A percentile compares a stretch with the other conserved stretches of the same genome.
phyloP scores from a whole-genome alignment of 108 stramenopile species.

The Aurantiochytrium sp. region DNA sequence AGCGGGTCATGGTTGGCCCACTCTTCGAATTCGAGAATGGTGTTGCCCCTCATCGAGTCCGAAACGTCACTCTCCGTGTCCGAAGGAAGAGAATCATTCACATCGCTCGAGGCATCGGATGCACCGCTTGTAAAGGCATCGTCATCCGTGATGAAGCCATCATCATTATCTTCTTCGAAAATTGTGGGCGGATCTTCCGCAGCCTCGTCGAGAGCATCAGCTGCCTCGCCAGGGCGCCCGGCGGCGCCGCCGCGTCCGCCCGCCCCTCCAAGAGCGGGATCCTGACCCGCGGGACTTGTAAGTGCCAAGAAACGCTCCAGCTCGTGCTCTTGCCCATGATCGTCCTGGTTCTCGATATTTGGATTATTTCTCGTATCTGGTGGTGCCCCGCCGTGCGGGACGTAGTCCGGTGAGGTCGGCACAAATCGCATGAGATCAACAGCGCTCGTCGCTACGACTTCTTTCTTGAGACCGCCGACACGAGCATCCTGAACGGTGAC shows the following conservation, averaged over 20 bases:
- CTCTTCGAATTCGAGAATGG: background rate
- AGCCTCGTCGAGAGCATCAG: background rate
- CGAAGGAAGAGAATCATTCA: background rate
- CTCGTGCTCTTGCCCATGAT: slow-evolving; percentile 13
- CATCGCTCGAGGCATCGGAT: background rate
- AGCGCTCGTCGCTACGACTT: slow-evolving; percentile 36
- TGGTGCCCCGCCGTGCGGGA: background rate
- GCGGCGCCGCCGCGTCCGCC: no score
- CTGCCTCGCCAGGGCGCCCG: no score
- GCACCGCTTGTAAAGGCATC: background rate
- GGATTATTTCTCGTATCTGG: background rate
- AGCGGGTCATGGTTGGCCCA: background rate
- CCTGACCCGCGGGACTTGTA: background rate
- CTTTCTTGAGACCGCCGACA: slow-evolving; percentile 36
- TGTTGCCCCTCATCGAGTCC: background rate
- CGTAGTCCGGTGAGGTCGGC: background rate
- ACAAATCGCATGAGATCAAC: slow-evolving; percentile 29
- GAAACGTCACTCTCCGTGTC: background rate
- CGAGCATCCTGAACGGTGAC: slow-evolving; percentile 34
- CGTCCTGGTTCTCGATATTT: background rate
- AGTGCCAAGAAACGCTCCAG: background rate
- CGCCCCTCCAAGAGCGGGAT: background rate
- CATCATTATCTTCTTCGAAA: background rate
- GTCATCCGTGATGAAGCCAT: background rate
- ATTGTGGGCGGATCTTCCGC: background rate